These are phyloP conservation scores for Kluyveromyces sp. DNA, from an alignment of 1,139 yeast species.

Conservation along the genomic window DNA sequence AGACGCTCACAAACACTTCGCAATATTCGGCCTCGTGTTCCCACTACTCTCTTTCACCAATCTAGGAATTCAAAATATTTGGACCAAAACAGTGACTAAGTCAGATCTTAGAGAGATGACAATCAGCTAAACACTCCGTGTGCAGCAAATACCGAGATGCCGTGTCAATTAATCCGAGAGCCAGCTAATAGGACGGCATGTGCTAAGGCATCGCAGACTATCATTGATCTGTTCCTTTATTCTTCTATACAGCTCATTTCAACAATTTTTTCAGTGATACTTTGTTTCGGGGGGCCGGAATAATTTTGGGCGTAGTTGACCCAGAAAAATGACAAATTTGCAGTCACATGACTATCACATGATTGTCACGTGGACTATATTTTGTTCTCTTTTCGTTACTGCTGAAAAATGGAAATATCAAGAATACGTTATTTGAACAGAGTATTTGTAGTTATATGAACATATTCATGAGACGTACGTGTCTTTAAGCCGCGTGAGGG, in stretches of 20 bases:
- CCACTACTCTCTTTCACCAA: too few relatives aligned
- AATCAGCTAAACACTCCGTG: background rate
- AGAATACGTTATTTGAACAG: too few relatives aligned
- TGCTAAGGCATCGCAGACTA: background rate
- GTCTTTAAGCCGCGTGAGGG: too few relatives aligned
- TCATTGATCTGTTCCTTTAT: background rate
- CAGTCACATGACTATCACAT: background rate
- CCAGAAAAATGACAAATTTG: background rate
- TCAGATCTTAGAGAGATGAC: background rate
- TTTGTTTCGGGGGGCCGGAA: background rate
- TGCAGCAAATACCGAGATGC: background rate
- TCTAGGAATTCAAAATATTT: too few relatives aligned
- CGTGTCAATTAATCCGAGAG: too few relatives aligned
- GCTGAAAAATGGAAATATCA: too few relatives aligned
- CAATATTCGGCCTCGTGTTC: too few relatives aligned
- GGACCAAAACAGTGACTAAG: background rate
- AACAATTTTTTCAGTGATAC: background rate
- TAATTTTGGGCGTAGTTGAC: background rate
- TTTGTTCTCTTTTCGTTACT: too few relatives aligned
- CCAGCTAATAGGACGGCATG: too few relatives aligned
- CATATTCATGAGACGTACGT: too few relatives aligned
- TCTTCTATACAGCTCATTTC: background rate
- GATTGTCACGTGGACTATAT: background rate
- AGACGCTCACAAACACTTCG: too few relatives aligned
- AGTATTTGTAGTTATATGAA: too few relatives aligned